Conservation (phyloP, 208 protist genomes). For the Wallacemonas sp. region DNA sequence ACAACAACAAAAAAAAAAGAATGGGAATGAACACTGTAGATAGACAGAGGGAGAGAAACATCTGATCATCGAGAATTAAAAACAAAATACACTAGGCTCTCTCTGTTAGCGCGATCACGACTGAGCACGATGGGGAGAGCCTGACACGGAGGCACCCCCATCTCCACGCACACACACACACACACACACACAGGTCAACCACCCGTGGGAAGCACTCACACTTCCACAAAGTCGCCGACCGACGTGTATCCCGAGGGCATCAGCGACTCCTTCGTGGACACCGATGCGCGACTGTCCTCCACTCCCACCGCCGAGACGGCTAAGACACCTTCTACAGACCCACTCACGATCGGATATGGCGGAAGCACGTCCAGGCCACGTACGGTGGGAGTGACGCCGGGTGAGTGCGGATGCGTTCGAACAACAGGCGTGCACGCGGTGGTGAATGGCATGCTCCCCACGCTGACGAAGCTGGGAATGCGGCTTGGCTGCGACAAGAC, state of each 20-base stretch:
- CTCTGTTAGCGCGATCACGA: no score
- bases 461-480: not conserved
- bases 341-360: no score
- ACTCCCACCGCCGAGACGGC: no score
- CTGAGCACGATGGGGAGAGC: no score
- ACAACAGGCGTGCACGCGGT: not conserved
- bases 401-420: not conserved
- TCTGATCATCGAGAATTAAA: no score
- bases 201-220: not conserved
- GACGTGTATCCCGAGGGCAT: constrained; percentile 11
- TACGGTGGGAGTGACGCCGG: no score
- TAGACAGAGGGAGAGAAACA: no score
- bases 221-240: constrained; percentile 13
- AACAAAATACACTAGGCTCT: no score
- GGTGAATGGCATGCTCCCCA: not conserved
- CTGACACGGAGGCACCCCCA: no score
- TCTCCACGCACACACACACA: no score
- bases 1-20: constrained; percentile 4
- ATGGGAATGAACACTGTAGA: not conserved
- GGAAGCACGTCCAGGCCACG: no score
- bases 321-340: no score
- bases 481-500: not conserved
- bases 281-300: not conserved
- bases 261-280: not conserved
- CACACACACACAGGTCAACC: not conserved